Percentiles rank a stretch among this genome's conserved stretches.
These are phyloP conservation scores for Pseudocercospora crystallina DNA, from an alignment of 2,329 filamentous ascomycete species.

Conservation along the genomic window DNA sequence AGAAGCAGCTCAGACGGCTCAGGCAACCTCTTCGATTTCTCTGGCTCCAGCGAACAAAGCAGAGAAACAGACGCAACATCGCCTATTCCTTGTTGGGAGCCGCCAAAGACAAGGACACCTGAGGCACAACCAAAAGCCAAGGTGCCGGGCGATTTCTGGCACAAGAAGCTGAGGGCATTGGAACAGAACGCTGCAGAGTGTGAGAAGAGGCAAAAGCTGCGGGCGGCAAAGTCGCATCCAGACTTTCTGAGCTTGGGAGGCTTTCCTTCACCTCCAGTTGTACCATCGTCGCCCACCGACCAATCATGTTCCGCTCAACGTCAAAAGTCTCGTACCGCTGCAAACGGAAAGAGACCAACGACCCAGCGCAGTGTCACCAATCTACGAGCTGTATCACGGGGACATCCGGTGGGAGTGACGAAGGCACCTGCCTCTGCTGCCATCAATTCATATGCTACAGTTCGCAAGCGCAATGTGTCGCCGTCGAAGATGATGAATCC, in stretches of 20 bases:
- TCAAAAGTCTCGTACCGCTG: slow-evolving; percentile 27
- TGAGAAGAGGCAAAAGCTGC: slow-evolving; percentile 40
- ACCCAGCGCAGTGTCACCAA: slow-evolving; percentile 27
- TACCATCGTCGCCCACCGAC: slow-evolving; percentile 30
- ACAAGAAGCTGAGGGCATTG: slow-evolving; percentile 52
- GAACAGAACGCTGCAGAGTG: slow-evolving; percentile 50
- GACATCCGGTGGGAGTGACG: slow-evolving; percentile 32
- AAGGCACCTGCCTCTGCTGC: slow-evolving; percentile 29
- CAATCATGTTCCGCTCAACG: slow-evolving; percentile 33
- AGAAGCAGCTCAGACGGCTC: slow-evolving; percentile 51
- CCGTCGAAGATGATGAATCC: slow-evolving; percentile 57
- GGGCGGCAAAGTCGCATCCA: slow-evolving; percentile 34
- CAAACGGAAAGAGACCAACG: slow-evolving; percentile 32
- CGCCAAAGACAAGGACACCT: slow-evolving; percentile 14
- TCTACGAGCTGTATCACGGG: slow-evolving; percentile 34
- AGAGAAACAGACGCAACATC: slow-evolving; percentile 45
- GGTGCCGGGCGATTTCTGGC: slow-evolving; percentile 53
- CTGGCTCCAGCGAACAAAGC: slow-evolving; percentile 51
- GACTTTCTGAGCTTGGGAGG: slow-evolving; percentile 39
- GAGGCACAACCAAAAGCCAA: slow-evolving; percentile 39
- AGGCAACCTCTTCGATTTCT: slow-evolving; percentile 51
- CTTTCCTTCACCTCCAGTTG: slow-evolving; percentile 35
- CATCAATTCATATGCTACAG: slow-evolving; percentile 26
- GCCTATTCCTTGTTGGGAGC: slow-evolving; percentile 50
- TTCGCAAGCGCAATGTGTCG: slow-evolving; percentile 33